phyloP scores from a whole-genome alignment of 148 eudicot species.

The Fallopia convolvulus region DNA sequence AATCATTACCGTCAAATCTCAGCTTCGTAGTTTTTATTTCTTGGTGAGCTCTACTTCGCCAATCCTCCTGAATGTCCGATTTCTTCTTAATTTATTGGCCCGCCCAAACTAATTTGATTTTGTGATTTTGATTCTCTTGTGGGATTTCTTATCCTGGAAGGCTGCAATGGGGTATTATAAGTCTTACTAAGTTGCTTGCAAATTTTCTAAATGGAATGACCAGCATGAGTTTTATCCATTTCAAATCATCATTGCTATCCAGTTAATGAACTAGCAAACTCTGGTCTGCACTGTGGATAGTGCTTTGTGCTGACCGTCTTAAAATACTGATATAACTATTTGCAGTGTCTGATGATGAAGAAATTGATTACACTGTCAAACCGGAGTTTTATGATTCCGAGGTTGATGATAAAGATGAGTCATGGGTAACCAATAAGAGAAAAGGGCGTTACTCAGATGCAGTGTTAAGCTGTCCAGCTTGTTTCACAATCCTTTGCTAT shows the following conservation, averaged over 20 bases:
- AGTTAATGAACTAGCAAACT: not conserved
- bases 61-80: not conserved
- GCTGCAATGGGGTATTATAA: not conserved
- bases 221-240: not conserved
- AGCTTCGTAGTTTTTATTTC: not conserved
- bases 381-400: constrained; percentile 85
- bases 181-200: not conserved
- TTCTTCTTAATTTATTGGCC: not conserved
- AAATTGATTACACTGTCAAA: constrained; percentile 60
- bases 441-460: constrained; percentile 79
- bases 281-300: not conserved
- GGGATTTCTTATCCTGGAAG: not conserved
- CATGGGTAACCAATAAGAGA: constrained; percentile 61
- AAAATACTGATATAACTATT: not conserved
- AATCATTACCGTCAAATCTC: not conserved
- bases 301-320: constrained; percentile 6
- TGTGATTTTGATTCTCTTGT: not conserved
- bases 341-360: constrained; percentile 85
- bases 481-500: constrained; percentile 74
- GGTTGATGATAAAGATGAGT: constrained; percentile 71
- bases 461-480: constrained; percentile 91
- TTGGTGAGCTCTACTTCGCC: not conserved
- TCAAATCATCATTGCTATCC: not conserved
- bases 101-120: not conserved
- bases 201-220: not conserved